Percentiles rank a stretch among this genome's conserved stretches.
These are phyloP conservation scores for Apiotrichum akiyoshidainum DNA, from an alignment of 1,284 basidiomycete genomes.

Conservation along the genomic window DNA sequence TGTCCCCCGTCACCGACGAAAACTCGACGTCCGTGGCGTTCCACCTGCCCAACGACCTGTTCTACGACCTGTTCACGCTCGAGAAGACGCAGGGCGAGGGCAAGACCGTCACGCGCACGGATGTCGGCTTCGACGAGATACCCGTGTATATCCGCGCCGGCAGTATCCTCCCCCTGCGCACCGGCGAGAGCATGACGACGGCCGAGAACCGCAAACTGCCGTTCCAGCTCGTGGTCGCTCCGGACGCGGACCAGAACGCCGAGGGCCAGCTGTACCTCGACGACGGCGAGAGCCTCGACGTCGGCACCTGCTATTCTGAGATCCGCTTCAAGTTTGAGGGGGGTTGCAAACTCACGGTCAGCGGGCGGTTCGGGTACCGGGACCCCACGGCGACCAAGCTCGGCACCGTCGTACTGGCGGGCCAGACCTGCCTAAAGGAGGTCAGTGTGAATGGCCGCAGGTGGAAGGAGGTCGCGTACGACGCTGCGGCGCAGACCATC, in stretches of 20 bases:
- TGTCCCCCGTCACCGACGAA: conserved; percentile 68
- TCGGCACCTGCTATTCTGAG: conserved; percentile 52
- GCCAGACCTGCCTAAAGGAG: conserved; percentile 16
- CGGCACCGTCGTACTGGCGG: conserved; percentile 24
- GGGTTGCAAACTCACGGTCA: conserved; percentile 53
- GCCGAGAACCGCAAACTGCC: conserved; percentile 59
- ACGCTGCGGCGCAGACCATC: background rate
- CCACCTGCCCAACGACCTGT: conserved; percentile 53
- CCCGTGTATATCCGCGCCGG: conserved; percentile 65
- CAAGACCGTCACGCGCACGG: conserved; percentile 15
- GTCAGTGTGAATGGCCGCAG: conserved; percentile 18
- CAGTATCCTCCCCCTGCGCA: conserved; percentile 60
- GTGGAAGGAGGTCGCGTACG: conserved; percentile 1
- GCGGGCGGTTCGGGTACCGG: conserved; percentile 57
- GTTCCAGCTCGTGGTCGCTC: conserved; percentile 60
- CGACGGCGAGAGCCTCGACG: conserved; percentile 56
- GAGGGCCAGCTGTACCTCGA: conserved; percentile 62
- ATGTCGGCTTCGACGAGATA: conserved; percentile 58
- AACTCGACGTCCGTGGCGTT: conserved; percentile 58
- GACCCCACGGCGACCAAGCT: conserved; percentile 8
- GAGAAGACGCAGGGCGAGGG: conserved; percentile 51
- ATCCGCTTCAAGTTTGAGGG: conserved; percentile 55
- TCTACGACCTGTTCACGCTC: conserved; percentile 73
- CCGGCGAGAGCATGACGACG: conserved; percentile 59
- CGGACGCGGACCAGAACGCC: conserved; percentile 54